Evolutionary conservation across 2,329 filamentous ascomycete genomes (phyloP), one percentile per base, ranked within the genome.

Genomic region (Didymella exigua): DNA sequence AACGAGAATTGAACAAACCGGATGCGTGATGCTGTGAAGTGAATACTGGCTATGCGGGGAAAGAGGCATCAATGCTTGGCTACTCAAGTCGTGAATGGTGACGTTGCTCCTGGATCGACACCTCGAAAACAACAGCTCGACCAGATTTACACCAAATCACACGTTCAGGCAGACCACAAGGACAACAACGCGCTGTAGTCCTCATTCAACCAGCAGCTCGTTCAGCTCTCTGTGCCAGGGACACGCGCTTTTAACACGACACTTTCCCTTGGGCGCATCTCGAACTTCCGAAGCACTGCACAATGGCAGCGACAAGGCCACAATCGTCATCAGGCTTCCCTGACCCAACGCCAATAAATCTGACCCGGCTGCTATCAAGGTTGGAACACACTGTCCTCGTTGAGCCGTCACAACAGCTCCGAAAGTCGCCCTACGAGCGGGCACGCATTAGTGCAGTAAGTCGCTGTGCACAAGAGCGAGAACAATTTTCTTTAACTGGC

Each of bases 381-480:
- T 78, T 92, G 31, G 86, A 90, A 64, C 81, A 84, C 56, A 85
- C 79, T 29, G 80, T 92, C 47, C 79, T 91, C 50, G 80, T 85
- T 26, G 82, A 86, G 58, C 79, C 82, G 49, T 84, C 87, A 48
- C 81, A 82, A 40, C 76, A 82, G 43, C 75, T 90, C 41, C 79
- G 84, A 49, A 78, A 79, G 26, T 89, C 84, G 62, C 85, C 84
- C 66, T 88, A 86, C 67, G 89, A 91, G 76, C 82, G 89, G 56
- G 81, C 82, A 59, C 85, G 83, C 66, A 79, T 82, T 26, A 77
- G 76, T 61, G 80, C 81, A 60, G 83, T 86, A 78, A 58, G 79
- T 41, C 10, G 2, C 21, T 16, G 7, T 7, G 2, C 34, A 11
- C 16, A 9, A 4, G 14, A 21, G 9, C 11, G 26, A 4, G 11